These are phyloP conservation scores for Mycena haematopus DNA, from an alignment of 768 basidiomycete species.

Conservation along the genomic window DNA sequence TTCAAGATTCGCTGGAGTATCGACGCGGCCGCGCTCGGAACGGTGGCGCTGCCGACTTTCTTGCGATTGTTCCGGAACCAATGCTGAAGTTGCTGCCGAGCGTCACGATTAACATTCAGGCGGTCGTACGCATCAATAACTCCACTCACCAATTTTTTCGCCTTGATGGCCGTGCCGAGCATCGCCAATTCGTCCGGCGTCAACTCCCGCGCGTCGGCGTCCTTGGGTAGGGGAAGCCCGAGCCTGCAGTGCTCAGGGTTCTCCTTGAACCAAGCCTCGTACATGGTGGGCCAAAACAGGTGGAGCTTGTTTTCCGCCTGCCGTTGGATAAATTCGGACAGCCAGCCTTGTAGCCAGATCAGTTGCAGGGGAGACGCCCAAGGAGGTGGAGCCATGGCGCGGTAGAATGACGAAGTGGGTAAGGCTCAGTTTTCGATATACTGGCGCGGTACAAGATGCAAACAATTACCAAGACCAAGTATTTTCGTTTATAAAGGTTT, in stretches of 20 bases:
- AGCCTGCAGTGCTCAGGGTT: neutral
- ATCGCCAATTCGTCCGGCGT: neutral
- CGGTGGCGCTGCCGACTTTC: neutral
- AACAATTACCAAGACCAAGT: too few relatives aligned
- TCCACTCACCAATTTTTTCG: neutral
- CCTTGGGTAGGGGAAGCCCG: neutral
- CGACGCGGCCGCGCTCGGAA: too few relatives aligned
- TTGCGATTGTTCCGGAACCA: slow-evolving; percentile 1
- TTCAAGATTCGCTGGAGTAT: neutral
- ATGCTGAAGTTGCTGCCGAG: neutral
- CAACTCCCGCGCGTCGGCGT: neutral
- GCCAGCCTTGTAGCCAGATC: neutral
- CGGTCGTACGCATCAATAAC: neutral
- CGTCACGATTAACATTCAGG: neutral
- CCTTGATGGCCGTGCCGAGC: neutral
- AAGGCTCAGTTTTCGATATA: too few relatives aligned
- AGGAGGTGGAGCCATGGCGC: neutral
- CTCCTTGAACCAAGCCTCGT: neutral
- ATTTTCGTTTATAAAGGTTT: too few relatives aligned
- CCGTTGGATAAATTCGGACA: slow-evolving; percentile 1
- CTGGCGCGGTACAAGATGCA: too few relatives aligned
- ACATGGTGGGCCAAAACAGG: slow-evolving; percentile 1
- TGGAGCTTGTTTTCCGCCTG: slow-evolving; percentile 7
- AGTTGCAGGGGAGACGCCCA: neutral
- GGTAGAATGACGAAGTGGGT: neutral